Evolutionary conservation across 2,329 filamentous ascomycete species (phyloP), one percentile per base, ranked within the genome.

Genomic region (Acephala macrosclerotiorum): DNA sequence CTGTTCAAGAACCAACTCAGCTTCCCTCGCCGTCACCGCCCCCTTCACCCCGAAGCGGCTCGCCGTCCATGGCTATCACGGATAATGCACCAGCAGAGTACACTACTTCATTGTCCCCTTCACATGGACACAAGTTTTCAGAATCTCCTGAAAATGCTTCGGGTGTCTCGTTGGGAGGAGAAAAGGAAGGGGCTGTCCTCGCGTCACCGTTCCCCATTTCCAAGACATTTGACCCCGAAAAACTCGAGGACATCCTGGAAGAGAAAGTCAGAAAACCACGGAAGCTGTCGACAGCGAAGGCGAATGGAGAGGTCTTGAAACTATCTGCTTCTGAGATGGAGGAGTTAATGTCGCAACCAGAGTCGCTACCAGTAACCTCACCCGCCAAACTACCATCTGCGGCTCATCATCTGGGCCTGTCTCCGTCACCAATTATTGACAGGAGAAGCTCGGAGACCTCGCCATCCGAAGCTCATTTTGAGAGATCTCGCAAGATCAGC

Each of bases 271-370:
- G 65, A 29, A 63, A 51, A n/a, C 38, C 60, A 29, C 66, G 71
- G 38, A 74, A 72, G 45, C 53, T 67, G 14, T 74, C 73, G 11
- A 49, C 68, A 3, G 63, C 69, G 2, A 72, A 68, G 56, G 55
- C 45, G 12, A 66, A 65, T 53, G 67, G 83, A 82, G 66, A 81
- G 57, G 77, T 87, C 56, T 81, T 84, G 62, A 83, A 85, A 42
- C 79, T 89, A 29, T 87, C 87, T 0, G 84, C 84, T 8, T 83
- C 81, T 42, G 85, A 88, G 71, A 87, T 89, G 74, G 83, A 87
- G 61, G 83, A 86, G 66, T 77, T 90, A 65, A 83, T 85, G 16
- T 83, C 81, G 33, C 81, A 84, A 1, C 85, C 86, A 6, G 85
- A 87, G 33, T 89, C 87, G 0, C 77, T 90, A 1, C 87, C 87